Evolutionary conservation across 192 early-diverging fungal genomes (phyloP).

Genomic region (Backusella morwellensis): DNA sequence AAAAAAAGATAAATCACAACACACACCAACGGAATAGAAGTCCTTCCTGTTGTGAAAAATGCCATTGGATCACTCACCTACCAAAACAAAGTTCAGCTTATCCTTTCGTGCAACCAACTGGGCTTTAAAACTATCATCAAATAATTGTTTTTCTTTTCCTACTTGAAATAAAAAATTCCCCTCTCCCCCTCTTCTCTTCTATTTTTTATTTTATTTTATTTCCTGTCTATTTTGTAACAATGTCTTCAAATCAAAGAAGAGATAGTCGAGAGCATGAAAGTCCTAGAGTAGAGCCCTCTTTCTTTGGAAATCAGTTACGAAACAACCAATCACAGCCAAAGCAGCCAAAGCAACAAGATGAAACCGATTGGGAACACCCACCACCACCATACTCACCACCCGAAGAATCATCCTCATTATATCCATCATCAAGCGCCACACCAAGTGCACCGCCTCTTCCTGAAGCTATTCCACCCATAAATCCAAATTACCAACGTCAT

Average conservation of each 20-base stretch:
- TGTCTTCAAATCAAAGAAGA: not conserved
- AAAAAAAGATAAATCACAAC: not conserved
- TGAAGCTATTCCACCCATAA: not conserved
- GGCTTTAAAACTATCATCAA: not conserved
- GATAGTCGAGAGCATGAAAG: not conserved
- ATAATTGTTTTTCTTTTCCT: not conserved
- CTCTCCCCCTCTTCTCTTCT: not conserved
- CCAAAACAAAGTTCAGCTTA: not conserved
- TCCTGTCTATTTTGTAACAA: not conserved
- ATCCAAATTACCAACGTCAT: not conserved
- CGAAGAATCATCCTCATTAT: not conserved
- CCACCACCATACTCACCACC: not conserved
- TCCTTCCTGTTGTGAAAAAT: not conserved
- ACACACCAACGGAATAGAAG: not conserved
- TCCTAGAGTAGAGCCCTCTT: not conserved
- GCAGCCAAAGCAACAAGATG: not conserved
- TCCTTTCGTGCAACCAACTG: not conserved
- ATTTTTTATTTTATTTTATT: not conserved
- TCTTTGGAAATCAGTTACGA: slow-evolving; percentile 2
- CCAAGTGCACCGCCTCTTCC: not conserved
- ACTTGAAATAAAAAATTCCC: not conserved
- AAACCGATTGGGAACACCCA: not conserved
- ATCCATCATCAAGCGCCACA: not conserved
- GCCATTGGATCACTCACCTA: not conserved
- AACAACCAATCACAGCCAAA: not conserved